Conservation (phyloP, 805 yeast species). For the Sugiyamaella chiloensis region DNA sequence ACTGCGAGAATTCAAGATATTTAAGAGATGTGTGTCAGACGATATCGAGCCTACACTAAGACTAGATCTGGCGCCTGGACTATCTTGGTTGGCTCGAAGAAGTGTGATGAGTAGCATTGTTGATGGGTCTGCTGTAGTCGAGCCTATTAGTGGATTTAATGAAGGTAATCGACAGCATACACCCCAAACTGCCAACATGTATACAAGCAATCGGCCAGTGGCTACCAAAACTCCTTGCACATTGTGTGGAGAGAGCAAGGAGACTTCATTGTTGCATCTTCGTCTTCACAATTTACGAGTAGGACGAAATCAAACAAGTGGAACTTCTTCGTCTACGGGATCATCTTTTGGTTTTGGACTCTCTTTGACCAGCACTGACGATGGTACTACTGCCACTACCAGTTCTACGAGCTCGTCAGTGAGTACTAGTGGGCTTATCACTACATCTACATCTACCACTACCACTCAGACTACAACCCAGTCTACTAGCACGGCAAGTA, state of each 20-base stretch:
- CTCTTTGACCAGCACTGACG: background rate
- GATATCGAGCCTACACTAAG: slow-evolving; percentile 76
- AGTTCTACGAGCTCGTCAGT: background rate
- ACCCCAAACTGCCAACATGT: slow-evolving; percentile 22
- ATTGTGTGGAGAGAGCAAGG: slow-evolving; percentile 76
- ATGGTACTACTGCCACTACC: background rate
- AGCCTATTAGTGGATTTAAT: slow-evolving; percentile 82
- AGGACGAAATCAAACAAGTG: slow-evolving; percentile 15
- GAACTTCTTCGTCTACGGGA: background rate
- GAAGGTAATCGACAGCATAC: slow-evolving; percentile 51
- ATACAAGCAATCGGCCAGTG: slow-evolving; percentile 49
- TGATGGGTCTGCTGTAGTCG: slow-evolving; percentile 78
- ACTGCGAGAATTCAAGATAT: slow-evolving; percentile 54
- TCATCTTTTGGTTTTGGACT: background rate
- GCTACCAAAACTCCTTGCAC: slow-evolving; percentile 76
- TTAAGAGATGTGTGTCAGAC: slow-evolving; percentile 62
- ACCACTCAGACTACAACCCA: background rate
- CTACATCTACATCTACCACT: background rate
- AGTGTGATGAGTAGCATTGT: slow-evolving; percentile 62
- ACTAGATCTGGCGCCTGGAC: slow-evolving; percentile 60
- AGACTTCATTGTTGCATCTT: slow-evolving; percentile 69
- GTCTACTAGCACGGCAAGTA: background rate
- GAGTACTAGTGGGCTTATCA: background rate
- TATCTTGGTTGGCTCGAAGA: slow-evolving; percentile 60
- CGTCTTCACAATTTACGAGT: slow-evolving; percentile 68